Evolutionary conservation across 2,329 filamentous ascomycete species (phyloP).

Genomic region (Rhynchosporium graminicola): DNA sequence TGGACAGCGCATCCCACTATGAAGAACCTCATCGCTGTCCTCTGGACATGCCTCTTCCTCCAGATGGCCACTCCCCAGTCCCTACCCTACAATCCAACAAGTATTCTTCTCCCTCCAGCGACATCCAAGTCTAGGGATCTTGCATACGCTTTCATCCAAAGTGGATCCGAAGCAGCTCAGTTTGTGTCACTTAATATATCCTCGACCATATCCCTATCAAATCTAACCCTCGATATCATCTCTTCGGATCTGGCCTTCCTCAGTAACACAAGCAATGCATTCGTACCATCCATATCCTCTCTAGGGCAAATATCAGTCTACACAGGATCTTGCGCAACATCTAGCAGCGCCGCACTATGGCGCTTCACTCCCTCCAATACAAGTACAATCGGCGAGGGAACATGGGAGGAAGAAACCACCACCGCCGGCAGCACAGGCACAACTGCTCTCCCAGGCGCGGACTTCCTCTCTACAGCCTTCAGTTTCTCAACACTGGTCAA

Average conservation of each 20-base stretch:
- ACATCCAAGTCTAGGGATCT: conserved; percentile 51
- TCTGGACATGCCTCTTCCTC: conserved; percentile 29
- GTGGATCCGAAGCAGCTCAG: conserved; percentile 42
- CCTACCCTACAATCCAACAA: conserved; percentile 78
- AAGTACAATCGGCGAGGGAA: conserved; percentile 50
- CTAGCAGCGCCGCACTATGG: conserved; percentile 63
- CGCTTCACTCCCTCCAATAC: conserved; percentile 55
- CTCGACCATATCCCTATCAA: conserved; percentile 51
- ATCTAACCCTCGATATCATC: conserved; percentile 50
- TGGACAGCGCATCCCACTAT: conserved; percentile 31
- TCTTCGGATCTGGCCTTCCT: conserved; percentile 65
- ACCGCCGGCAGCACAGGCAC: conserved; percentile 41
- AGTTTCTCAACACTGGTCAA: conserved; percentile 38
- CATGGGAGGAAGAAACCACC: conserved; percentile 53
- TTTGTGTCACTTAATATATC: conserved; percentile 69
- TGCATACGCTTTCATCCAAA: conserved; percentile 68
- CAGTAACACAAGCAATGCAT: conserved; percentile 54
- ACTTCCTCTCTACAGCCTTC: conserved; percentile 54
- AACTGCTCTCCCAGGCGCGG: conserved; percentile 48
- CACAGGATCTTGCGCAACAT: conserved; percentile 67
- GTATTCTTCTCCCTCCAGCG: conserved; percentile 59
- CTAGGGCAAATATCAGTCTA: conserved; percentile 73
- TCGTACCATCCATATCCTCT: conserved; percentile 64
- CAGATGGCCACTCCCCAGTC: conserved; percentile 41
- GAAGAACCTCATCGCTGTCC: conserved; percentile 29